phyloP scores from a whole-genome alignment of 2,329 filamentous ascomycete genomes.

The Trichoderma guizhouense region DNA sequence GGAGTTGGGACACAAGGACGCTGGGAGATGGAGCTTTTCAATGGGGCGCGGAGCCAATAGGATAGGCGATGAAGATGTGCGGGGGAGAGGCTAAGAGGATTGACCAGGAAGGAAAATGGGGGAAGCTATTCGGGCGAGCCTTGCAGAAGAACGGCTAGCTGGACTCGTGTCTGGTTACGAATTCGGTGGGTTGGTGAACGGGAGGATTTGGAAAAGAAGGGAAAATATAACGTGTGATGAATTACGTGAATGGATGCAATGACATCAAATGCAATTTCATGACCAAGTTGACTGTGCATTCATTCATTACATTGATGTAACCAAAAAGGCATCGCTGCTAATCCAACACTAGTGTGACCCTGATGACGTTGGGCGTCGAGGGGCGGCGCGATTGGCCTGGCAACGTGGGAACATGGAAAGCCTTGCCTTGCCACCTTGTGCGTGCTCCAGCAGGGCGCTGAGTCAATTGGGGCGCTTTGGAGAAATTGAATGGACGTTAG shows the following conservation, averaged over 20 bases:
- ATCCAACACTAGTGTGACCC: not conserved
- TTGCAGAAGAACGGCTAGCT: not conserved
- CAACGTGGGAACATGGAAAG: not conserved
- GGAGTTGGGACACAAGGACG: not conserved
- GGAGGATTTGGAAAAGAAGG: not conserved
- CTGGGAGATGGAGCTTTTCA: not conserved
- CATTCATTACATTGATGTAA: not conserved
- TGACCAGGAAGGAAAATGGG: not conserved
- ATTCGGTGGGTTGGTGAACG: not conserved
- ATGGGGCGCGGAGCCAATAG: not conserved
- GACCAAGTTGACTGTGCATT: not conserved
- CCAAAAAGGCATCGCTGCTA: not conserved
- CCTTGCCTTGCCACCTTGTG: not conserved
- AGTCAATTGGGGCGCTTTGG: not conserved
- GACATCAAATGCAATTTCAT: not conserved
- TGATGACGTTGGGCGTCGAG: slow-evolving; percentile 13
- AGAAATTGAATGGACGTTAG: not conserved
- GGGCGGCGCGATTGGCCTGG: not conserved
- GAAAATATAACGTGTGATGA: not conserved
- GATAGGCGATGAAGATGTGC: not conserved
- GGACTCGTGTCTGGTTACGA: not conserved
- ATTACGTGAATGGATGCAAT: not conserved
- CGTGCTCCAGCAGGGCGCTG: not conserved
- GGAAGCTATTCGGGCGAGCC: not conserved
- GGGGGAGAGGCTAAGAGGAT: not conserved